Percentiles rank a stretch among this genome's conserved stretches.
These are phyloP conservation scores for Hygrocybe punicea DNA, from an alignment of 768 basidiomycete genomes.

Conservation along the genomic window DNA sequence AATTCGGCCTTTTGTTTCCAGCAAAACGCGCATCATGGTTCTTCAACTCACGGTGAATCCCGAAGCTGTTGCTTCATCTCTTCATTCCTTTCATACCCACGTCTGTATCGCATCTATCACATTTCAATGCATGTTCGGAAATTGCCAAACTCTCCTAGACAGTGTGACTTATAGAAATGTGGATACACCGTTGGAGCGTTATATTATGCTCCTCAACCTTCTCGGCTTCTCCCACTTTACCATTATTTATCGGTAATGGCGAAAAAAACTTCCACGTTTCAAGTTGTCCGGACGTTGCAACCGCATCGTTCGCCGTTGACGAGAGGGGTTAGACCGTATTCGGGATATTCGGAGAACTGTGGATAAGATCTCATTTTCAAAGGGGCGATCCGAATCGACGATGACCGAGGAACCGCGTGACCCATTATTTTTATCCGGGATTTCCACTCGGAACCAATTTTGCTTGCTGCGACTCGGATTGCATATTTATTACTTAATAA, in stretches of 20 bases:
- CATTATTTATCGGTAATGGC: too few relatives aligned
- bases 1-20: constrained; percentile 29
- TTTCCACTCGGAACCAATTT: too few relatives aligned
- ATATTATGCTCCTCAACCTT: too few relatives aligned
- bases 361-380: too few relatives aligned
- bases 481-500: background rate
- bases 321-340: background rate
- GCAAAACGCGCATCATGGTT: constrained; percentile 94
- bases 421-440: too few relatives aligned
- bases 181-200: background rate
- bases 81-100: constrained; percentile 14
- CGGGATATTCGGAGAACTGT: too few relatives aligned
- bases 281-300: background rate
- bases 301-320: background rate
- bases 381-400: too few relatives aligned
- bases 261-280: background rate
- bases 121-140: constrained; percentile 7
- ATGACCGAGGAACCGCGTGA: too few relatives aligned
- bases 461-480: background rate
- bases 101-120: constrained; percentile 14
- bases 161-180: background rate
- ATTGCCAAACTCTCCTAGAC: too few relatives aligned
- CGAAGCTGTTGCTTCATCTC: constrained; percentile 7
- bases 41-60: constrained; percentile 72
- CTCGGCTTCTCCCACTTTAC: too few relatives aligned